These are phyloP conservation scores for Solanum clarkiae DNA, from an alignment of 257 asterid species.

Conservation along the genomic window DNA sequence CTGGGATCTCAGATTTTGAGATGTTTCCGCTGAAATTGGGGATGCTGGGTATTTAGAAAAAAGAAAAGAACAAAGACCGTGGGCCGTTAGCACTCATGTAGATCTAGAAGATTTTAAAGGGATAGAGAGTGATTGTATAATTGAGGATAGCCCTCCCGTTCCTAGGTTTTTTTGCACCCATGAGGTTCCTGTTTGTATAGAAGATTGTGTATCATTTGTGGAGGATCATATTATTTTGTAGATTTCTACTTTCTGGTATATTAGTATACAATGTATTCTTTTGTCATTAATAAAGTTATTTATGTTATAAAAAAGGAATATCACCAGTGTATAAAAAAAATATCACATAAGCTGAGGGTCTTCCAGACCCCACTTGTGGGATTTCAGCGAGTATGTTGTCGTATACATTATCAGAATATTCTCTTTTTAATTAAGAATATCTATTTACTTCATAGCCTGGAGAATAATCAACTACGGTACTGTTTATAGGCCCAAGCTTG, in stretches of 20 bases:
- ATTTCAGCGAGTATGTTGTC: background rate
- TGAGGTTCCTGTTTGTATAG: background rate
- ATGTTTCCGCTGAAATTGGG: background rate
- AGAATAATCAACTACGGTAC: background rate
- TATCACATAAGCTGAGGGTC: background rate
- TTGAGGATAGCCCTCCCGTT: background rate
- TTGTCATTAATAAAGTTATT: background rate
- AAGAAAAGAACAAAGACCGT: background rate
- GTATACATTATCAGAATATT: background rate
- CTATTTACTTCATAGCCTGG: background rate
- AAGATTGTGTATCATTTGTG: background rate
- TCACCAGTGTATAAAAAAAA: background rate
- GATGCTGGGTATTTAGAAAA: background rate
- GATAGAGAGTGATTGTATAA: background rate
- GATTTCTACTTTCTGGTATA: background rate
- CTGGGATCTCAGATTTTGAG: background rate
- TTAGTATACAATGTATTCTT: background rate
- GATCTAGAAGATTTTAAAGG: background rate
- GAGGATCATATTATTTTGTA: background rate
- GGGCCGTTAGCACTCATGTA: background rate
- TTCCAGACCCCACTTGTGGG: too few species aligned
- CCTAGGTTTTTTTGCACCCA: background rate
- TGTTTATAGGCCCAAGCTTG: background rate
- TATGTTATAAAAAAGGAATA: background rate
- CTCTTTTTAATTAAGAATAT: background rate